phyloP scores from a whole-genome alignment of 352 stramenopile genomes.

The Pelagophyceae sp. region DNA sequence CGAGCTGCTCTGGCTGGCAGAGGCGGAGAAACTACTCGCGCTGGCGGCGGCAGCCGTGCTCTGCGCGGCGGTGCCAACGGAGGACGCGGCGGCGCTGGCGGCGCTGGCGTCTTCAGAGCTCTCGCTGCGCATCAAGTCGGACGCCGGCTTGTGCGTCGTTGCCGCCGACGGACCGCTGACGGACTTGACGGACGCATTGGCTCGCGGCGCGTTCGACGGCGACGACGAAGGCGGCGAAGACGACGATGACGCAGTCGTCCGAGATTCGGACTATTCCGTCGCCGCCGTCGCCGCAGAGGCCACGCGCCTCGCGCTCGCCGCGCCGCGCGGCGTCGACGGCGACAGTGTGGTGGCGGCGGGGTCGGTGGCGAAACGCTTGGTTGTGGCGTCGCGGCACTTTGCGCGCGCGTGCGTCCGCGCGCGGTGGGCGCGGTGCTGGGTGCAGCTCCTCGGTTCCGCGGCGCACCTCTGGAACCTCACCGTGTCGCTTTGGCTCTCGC shows the following conservation, averaged over 20 bases:
- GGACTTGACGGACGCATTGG: background rate
- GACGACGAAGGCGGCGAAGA: background rate
- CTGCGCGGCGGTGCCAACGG: background rate
- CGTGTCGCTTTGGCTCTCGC: too few species aligned
- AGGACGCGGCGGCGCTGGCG: background rate
- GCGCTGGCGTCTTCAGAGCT: background rate
- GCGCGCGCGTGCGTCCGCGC: background rate
- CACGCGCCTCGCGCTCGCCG: too few species aligned
- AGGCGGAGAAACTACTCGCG: background rate
- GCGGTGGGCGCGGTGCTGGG: background rate
- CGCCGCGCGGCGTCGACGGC: too few species aligned
- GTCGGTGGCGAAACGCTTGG: background rate
- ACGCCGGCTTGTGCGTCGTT: too few species aligned
- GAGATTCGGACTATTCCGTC: background rate
- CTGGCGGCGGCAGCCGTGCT: background rate
- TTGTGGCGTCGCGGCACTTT: background rate
- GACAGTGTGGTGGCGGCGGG: too few species aligned
- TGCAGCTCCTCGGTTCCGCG: background rate
- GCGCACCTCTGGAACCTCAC: background rate
- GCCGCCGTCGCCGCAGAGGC: background rate
- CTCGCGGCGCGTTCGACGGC: background rate
- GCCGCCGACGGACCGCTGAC: background rate
- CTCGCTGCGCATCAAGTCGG: background rate
- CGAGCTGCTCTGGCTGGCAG: background rate
- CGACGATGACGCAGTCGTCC: background rate